A percentile compares a stretch with the other conserved stretches of the same genome.
phyloP scores from a whole-genome alignment of 495 filamentous ascomycete species.

The Penicillium samsonianum region DNA sequence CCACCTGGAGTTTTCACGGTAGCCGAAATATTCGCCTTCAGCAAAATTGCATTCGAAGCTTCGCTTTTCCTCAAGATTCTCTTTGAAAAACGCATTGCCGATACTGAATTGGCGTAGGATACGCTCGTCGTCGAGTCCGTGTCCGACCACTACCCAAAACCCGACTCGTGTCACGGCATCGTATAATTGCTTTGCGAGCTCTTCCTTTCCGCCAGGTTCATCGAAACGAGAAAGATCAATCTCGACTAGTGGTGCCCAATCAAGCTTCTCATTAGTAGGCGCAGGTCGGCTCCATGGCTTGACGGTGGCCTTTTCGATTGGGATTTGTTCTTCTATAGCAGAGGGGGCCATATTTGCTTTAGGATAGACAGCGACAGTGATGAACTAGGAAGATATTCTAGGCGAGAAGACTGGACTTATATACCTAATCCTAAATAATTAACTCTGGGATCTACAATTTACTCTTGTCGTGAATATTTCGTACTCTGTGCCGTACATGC shows the following conservation, averaged over 20 bases:
- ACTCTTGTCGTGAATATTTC: background rate
- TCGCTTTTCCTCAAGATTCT: constrained; percentile 36
- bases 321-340: constrained; percentile 24
- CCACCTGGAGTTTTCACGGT: constrained; percentile 46
- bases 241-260: constrained; percentile 56
- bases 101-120: constrained; percentile 43
- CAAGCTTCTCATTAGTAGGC: constrained; percentile 33
- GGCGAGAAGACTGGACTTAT: background rate
- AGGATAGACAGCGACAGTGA: too few species aligned
- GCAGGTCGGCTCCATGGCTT: constrained; percentile 43
- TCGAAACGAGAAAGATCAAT: constrained; percentile 55
- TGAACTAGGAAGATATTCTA: background rate
- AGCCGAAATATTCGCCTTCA: constrained; percentile 48
- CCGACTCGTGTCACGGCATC: constrained; percentile 56
- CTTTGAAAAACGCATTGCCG: constrained; percentile 43
- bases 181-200: constrained; percentile 54
- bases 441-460: background rate
- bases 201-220: constrained; percentile 52
- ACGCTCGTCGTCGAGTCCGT: constrained; percentile 39
- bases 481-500: background rate
- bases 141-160: constrained; percentile 34
- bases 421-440: background rate
- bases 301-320: constrained; percentile 20
- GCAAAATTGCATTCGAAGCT: constrained; percentile 45
- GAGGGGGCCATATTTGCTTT: constrained; percentile 33